phyloP scores from a whole-genome alignment of 2,329 filamentous ascomycete species.

The Nothopassalora personata region DNA sequence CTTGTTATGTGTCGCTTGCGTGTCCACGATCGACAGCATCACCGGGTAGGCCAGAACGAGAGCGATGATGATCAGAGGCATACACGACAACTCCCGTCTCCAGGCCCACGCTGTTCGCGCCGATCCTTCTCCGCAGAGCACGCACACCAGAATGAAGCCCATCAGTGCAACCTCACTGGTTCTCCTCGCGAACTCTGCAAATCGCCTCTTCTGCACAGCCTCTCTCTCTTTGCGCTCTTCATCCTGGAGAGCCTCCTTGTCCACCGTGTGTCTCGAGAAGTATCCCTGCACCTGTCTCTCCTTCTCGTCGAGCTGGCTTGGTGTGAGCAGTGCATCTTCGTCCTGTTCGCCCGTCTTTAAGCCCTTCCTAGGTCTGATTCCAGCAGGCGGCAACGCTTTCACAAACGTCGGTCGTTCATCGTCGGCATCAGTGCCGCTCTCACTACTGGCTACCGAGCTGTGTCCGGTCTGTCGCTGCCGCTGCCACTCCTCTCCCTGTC shows the following conservation, averaged over 20 bases:
- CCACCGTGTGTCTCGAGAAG: conserved; percentile 27
- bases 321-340: conserved; percentile 43
- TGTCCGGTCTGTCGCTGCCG: conserved; percentile 20
- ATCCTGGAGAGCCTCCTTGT: conserved; percentile 24
- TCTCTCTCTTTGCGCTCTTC: conserved; percentile 42
- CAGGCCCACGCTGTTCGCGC: conserved; percentile 31
- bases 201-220: conserved; percentile 76
- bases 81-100: conserved; percentile 34
- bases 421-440: conserved; percentile 91
- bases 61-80: conserved; percentile 29
- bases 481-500: conserved; percentile 9
- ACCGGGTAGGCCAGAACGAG: conserved; percentile 32
- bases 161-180: conserved; percentile 52
- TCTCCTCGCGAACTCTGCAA: conserved; percentile 76
- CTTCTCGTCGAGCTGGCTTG: conserved; percentile 45
- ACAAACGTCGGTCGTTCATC: conserved; percentile 74
- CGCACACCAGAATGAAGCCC: conserved; percentile 47
- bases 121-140: conserved; percentile 36
- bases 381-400: conserved; percentile 77
- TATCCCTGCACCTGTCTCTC: conserved; percentile 34
- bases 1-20: conserved; percentile 26
- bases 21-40: conserved; percentile 33
- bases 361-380: conserved; percentile 68
- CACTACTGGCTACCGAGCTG: conserved; percentile 60
- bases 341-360: conserved; percentile 51